Conservation (phyloP, 495 filamentous ascomycete species). For the Aspergillus hancockii region DNA sequence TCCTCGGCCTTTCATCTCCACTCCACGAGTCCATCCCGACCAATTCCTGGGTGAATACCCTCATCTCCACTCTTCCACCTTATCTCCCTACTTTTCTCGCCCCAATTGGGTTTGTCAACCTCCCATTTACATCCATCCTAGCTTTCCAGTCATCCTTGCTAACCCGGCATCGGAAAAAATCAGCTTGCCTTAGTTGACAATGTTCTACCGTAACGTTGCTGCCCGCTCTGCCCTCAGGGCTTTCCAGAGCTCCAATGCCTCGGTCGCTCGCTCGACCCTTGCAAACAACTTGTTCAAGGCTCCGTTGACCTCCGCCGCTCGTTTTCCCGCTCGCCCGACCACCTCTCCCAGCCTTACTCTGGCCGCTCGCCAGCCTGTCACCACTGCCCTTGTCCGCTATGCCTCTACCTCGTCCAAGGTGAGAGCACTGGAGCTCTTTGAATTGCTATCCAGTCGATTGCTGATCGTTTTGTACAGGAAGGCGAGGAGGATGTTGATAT, state of each 20-base stretch:
- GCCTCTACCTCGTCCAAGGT: conserved; percentile 42
- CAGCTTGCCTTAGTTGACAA: conserved; percentile 41
- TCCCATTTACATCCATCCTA: conserved; percentile 30
- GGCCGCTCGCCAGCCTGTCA: conserved; percentile 50
- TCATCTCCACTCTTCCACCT: conserved; percentile 36
- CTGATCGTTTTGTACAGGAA: conserved; percentile 33
- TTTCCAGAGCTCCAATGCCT: conserved; percentile 50
- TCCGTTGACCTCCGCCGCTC: conserved; percentile 47
- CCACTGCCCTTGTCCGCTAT: conserved; percentile 53
- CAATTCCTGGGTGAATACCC: conserved; percentile 37
- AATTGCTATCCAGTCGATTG: conserved; percentile 16
- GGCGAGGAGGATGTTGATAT: conserved; percentile 59
- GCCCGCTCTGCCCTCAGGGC: conserved; percentile 51
- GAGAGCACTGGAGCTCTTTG: conserved; percentile 12
- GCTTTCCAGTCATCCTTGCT: conserved; percentile 36
- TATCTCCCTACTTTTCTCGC: conserved; percentile 22
- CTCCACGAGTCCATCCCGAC: conserved; percentile 34
- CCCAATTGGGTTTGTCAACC: conserved; percentile 41
- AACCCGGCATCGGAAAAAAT: conserved; percentile 36
- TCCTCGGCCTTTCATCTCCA: conserved; percentile 32
- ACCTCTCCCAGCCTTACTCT: conserved; percentile 42
- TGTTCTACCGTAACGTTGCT: conserved; percentile 50
- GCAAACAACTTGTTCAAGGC: conserved; percentile 48
- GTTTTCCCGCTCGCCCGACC: conserved; percentile 37
- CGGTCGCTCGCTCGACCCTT: conserved; percentile 42